phyloP scores from a whole-genome alignment of 768 basidiomycete species.

The Suillus hirtellus region DNA sequence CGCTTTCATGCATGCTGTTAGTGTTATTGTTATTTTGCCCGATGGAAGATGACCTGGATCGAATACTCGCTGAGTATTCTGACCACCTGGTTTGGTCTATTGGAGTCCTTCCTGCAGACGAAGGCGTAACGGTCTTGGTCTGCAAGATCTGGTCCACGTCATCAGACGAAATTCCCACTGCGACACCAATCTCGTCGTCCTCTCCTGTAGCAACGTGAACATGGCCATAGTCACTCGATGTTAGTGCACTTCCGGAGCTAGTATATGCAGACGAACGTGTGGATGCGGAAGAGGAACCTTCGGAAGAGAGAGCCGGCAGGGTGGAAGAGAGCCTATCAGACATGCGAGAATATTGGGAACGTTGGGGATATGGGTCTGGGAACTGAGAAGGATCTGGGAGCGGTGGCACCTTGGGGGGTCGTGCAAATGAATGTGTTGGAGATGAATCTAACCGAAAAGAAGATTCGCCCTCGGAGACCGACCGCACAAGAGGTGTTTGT shows the following conservation, averaged over 20 bases:
- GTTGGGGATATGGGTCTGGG: constrained; percentile 72
- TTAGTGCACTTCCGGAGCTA: constrained; percentile 62
- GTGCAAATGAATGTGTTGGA: constrained; percentile 40
- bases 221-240: constrained; percentile 62
- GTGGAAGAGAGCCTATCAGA: constrained; percentile 37
- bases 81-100: constrained; percentile 74
- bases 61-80: constrained; percentile 62
- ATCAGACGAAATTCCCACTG: constrained; percentile 66
- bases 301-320: constrained; percentile 66
- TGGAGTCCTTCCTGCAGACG: constrained; percentile 50
- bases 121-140: constrained; percentile 47
- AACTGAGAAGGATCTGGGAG: constrained; percentile 68
- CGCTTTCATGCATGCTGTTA: constrained; percentile 42
- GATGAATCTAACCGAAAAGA: constrained; percentile 38
- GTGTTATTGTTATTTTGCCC: constrained; percentile 45
- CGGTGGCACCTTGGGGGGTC: constrained; percentile 43
- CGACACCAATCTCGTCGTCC: constrained; percentile 53
- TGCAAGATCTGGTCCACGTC: constrained; percentile 61
- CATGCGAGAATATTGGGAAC: constrained; percentile 44
- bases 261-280: constrained; percentile 80
- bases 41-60: constrained; percentile 72
- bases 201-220: constrained; percentile 63
- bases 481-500: constrained; percentile 39
- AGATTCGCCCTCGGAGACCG: constrained; percentile 42
- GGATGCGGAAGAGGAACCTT: constrained; percentile 68